Base-by-base conservation (phyloP, 305 asterid genomes). In the Fraxinus greggii region DNA sequence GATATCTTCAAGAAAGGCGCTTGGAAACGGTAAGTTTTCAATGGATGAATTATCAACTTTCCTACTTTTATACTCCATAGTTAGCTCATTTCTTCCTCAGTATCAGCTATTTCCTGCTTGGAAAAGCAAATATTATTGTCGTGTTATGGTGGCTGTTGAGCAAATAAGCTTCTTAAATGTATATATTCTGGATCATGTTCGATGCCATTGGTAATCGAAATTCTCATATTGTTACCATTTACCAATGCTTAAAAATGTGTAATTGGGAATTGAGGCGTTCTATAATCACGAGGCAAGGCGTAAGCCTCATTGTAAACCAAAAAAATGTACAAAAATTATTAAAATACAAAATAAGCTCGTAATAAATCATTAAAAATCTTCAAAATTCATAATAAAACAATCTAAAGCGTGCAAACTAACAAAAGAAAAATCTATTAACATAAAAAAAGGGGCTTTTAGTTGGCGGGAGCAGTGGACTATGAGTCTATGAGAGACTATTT, bases 1-100 rank as follows among this genome's bases (percentile, higher is more conserved):
- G 91, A 87, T 84, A 84, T 81, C 91, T 97, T 19, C 92, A 92
- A 81, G 93, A 88, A 78, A 89, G 84, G 84, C 92, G 87, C 33
- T 36, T 84, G 81, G 96, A 93, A 87, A 82, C 80, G 84, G 98
- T 93, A 87, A 85, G 92, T 78, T 45, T 82, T 78, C 13, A 48
- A 21, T 74, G 83, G 84, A 63, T 54, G 26, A 76, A 28, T 38
- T 79, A 26, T 77, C 36, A 69, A 59, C 32, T 83, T 15, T 77
- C 77, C 40, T 67, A 51, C 12, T 80, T 81, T 72, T 42, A 48
- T 38, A 42, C 42, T 75, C 54, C 73, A 7, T 48, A 36, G 75
- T 28, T 79, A 69, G 75, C 77, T 38, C 24, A 33, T 63, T 61
- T 26, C 48, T 13, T 76, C 38, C 26, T 78, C 21, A 1, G 21